Percentiles rank a stretch among this genome's conserved stretches.
Conservation (phyloP, 805 yeast species). For the Suhomyces sp. region DNA sequence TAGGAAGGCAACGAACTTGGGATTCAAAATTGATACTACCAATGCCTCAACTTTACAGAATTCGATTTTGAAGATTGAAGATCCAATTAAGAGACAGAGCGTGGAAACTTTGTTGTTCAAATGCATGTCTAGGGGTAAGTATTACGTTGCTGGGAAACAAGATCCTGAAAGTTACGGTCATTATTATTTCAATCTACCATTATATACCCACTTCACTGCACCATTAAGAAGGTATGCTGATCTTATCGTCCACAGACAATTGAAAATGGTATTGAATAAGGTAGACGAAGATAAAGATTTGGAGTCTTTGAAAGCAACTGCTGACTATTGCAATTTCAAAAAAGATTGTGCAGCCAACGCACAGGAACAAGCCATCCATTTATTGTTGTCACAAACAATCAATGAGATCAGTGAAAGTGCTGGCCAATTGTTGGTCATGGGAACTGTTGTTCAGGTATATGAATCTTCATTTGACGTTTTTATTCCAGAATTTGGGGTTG, state of each 20-base stretch:
- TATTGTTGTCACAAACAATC: conserved; percentile 78
- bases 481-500: conserved; percentile 91
- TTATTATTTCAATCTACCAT: conserved; percentile 76
- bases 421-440: conserved; percentile 82
- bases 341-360: conserved; percentile 92
- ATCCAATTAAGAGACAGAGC: conserved; percentile 63
- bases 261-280: conserved; percentile 59
- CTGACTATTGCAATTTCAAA: conserved; percentile 93
- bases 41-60: conserved; percentile 68
- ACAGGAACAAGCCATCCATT: conserved; percentile 92
- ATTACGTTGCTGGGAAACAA: conserved; percentile 83
- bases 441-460: conserved; percentile 86
- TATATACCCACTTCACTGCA: conserved; percentile 91
- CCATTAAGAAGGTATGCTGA: conserved; percentile 93
- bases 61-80: conserved; percentile 64
- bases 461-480: conserved; percentile 95
- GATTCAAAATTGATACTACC: conserved; percentile 70
- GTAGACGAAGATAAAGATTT: conserved; percentile 45
- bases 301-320: conserved; percentile 73
- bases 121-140: conserved; percentile 81
- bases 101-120: conserved; percentile 79
- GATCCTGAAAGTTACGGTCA: conserved; percentile 78
- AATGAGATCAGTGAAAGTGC: conserved; percentile 68
- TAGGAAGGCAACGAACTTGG: conserved; percentile 64
- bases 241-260: conserved; percentile 86